Conservation (phyloP, 208 protist genomes). For the Crithidia fasciculata region DNA sequence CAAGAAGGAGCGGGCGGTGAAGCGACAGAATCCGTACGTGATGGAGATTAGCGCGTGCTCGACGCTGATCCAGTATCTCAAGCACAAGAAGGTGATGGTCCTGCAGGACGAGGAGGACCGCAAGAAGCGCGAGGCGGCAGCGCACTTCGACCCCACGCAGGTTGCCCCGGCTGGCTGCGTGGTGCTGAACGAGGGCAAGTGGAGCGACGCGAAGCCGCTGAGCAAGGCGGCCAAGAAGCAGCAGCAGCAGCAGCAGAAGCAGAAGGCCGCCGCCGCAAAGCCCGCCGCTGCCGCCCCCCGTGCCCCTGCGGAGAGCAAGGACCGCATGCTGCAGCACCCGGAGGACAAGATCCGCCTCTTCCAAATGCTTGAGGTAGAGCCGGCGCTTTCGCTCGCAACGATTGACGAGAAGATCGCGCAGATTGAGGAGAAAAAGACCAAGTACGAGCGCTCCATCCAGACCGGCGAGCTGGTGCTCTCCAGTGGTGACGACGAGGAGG, state of each 20-base stretch:
- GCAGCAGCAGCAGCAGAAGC: constrained; percentile 33
- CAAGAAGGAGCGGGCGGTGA: constrained; percentile 53
- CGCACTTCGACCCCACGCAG: constrained; percentile 65
- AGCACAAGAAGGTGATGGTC: constrained; percentile 71
- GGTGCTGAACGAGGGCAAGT: constrained; percentile 77
- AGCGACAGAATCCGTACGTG: constrained; percentile 69
- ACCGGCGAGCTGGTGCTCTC: constrained; percentile 56
- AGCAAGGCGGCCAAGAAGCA: constrained; percentile 46
- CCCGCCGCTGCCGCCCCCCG: neutral
- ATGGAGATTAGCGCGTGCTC: constrained; percentile 64
- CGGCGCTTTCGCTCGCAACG: constrained; percentile 40
- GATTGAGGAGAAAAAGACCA: constrained; percentile 47
- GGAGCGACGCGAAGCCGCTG: constrained; percentile 24
- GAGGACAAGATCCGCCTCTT: constrained; percentile 79
- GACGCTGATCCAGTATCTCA: constrained; percentile 65
- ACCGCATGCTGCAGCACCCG: constrained; percentile 57
- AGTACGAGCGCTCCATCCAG: constrained; percentile 62
- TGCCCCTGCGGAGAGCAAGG: constrained; percentile 16
- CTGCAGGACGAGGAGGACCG: constrained; percentile 64
- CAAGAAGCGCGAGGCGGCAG: constrained; percentile 49
- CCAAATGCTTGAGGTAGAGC: constrained; percentile 57
- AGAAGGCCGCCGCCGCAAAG: constrained; percentile 15
- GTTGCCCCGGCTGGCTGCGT: constrained; percentile 65
- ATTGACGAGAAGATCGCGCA: constrained; percentile 54
- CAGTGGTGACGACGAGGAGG: constrained; percentile 72